Conservation (phyloP, 352 stramenopile genomes). For the Peronosclerospora sorghi region DNA sequence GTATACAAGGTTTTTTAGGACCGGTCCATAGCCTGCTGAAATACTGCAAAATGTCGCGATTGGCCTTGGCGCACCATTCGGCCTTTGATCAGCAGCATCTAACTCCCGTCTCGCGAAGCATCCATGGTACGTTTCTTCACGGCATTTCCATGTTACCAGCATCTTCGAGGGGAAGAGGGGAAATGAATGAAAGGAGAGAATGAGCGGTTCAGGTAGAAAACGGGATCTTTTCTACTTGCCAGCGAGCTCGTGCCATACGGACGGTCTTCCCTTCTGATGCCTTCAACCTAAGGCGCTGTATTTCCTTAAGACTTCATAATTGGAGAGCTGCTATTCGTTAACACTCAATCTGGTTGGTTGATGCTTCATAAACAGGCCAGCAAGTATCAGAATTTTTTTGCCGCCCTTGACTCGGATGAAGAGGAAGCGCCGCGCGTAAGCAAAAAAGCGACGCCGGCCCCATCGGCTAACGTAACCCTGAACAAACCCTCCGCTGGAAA, state of each 20-base stretch:
- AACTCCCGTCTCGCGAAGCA: constrained; percentile 25
- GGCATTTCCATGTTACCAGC: too few species aligned
- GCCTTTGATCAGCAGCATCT: constrained; percentile 33
- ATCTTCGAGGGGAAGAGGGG: too few species aligned
- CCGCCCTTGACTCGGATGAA: constrained; percentile 66
- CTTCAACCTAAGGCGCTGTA: too few species aligned
- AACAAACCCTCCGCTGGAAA: constrained; percentile 81
- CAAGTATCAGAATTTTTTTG: constrained; percentile 61
- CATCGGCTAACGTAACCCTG: constrained; percentile 47
- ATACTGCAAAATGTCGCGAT: constrained; percentile 4
- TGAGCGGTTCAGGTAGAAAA: background rate
- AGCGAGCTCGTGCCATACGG: background rate
- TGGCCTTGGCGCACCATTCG: constrained; percentile 23
- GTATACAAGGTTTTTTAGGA: background rate
- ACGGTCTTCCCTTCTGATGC: too few species aligned
- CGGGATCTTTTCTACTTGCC: background rate
- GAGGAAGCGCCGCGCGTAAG: constrained; percentile 58
- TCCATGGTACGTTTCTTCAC: constrained; percentile 31
- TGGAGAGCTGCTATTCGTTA: too few species aligned
- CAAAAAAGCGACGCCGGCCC: constrained; percentile 39
- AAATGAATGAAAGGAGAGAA: too few species aligned
- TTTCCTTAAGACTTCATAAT: too few species aligned
- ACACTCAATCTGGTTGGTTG: background rate
- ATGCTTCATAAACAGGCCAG: constrained; percentile 23
- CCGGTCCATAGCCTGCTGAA: constrained; percentile 11